Percentiles rank a stretch among this genome's conserved stretches.
Conservation (phyloP, 129 eudicot species). For the Ambrosia artemisiifolia region DNA sequence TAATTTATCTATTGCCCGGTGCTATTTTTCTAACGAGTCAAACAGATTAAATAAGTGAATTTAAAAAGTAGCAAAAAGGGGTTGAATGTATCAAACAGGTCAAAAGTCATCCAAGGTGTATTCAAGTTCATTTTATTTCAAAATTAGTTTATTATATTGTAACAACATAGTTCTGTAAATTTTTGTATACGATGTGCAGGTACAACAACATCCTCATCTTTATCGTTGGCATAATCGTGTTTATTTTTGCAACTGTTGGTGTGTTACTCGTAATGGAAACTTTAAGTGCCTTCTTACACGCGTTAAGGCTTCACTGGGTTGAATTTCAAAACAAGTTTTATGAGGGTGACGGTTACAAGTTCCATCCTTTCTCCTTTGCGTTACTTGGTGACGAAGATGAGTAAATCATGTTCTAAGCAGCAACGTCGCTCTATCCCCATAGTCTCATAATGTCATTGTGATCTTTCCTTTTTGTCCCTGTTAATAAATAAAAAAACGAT, state of each 20-base stretch:
- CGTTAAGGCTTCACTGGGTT: conserved; percentile 87
- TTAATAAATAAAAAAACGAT: not conserved
- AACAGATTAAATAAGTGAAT: not conserved
- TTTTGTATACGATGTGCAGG: conserved; percentile 30
- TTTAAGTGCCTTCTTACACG: conserved; percentile 82
- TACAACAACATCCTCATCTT: conserved; percentile 55
- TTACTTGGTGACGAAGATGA: conserved; percentile 61
- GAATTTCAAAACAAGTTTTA: conserved; percentile 88
- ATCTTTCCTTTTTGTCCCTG: not conserved
- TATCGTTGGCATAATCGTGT: conserved; percentile 49
- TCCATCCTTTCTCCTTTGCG: conserved; percentile 64
- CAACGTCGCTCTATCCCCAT: conserved; percentile 7
- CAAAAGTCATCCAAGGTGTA: not conserved
- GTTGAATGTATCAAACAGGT: not conserved
- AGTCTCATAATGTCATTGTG: conserved; percentile 5
- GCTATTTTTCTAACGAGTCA: not conserved
- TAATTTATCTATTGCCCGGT: too few species aligned
- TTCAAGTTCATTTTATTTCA: not conserved
- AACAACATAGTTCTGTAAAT: not conserved
- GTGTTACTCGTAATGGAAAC: conserved; percentile 87
- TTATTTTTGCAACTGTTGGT: conserved; percentile 71
- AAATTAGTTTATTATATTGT: not conserved
- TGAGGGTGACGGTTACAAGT: conserved; percentile 89
- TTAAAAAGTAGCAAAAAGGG: not conserved
- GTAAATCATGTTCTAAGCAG: conserved; percentile 21